A percentile compares a stretch with the other conserved stretches of the same genome.
Conservation (phyloP, 2,329 filamentous ascomycete species). For the Microascus cirrosus region DNA sequence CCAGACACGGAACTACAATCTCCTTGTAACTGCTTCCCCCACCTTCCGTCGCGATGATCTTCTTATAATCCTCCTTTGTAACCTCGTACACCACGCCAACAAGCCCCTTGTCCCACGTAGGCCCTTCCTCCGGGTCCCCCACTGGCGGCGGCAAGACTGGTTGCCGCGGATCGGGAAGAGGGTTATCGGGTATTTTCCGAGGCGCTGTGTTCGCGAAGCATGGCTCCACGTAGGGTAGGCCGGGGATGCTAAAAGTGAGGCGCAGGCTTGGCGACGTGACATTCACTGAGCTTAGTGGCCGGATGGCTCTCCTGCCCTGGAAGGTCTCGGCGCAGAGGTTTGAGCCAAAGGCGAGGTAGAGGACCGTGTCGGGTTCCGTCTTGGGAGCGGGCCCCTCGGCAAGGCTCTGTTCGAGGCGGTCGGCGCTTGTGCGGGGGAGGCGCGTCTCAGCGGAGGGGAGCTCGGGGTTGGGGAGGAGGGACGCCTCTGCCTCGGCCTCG, state of each 20-base stretch:
- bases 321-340: slow-evolving; percentile 79
- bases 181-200: slow-evolving; percentile 37
- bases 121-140: slow-evolving; percentile 3
- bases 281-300: slow-evolving; percentile 68
- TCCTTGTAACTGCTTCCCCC: slow-evolving; percentile 79
- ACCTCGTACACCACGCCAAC: slow-evolving; percentile 95
- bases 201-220: slow-evolving; percentile 78
- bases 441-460: background rate
- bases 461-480: background rate
- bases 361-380: slow-evolving; percentile 35
- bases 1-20: slow-evolving; percentile 66
- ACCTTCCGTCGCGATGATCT: slow-evolving; percentile 84
- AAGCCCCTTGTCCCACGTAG: slow-evolving; percentile 65
- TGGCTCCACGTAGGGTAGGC: slow-evolving; percentile 77
- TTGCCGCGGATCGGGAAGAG: slow-evolving; percentile 14
- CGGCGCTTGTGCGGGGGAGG: background rate
- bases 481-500: background rate
- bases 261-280: slow-evolving; percentile 69
- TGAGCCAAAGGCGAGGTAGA: slow-evolving; percentile 86
- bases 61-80: slow-evolving; percentile 67
- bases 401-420: slow-evolving; percentile 1
- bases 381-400: background rate
- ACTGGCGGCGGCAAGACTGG: slow-evolving; percentile 7
- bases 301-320: slow-evolving; percentile 64
- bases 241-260: slow-evolving; percentile 77